These are phyloP conservation scores for Macrophomina phaseolina DNA, from an alignment of 2,329 filamentous ascomycete genomes.

Conservation along the genomic window DNA sequence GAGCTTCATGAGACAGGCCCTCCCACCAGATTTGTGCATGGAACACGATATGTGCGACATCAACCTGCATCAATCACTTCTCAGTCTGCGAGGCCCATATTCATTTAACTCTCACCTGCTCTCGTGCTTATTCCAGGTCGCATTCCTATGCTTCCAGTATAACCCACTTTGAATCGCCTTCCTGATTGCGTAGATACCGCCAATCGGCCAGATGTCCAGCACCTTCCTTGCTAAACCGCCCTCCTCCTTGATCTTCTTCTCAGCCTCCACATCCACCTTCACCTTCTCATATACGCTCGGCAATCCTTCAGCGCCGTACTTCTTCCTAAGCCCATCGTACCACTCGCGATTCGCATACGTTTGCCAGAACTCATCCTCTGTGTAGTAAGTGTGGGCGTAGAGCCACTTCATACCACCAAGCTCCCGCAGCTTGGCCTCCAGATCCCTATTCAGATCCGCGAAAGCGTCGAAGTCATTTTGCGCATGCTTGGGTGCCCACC, in stretches of 20 bases:
- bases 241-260: constrained; percentile 11
- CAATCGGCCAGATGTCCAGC: constrained; percentile 42
- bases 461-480: constrained; percentile 43
- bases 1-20: too few relatives aligned
- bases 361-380: constrained; percentile 70
- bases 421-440: constrained; percentile 65
- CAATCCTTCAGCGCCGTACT: constrained; percentile 64
- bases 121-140: constrained; percentile 40
- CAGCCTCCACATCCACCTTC: constrained; percentile 43
- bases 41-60: too few relatives aligned
- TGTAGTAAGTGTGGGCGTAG: constrained; percentile 73
- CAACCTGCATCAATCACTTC: too few relatives aligned
- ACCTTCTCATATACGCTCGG: constrained; percentile 74
- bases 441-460: constrained; percentile 61
- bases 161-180: constrained; percentile 47
- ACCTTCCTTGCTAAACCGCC: constrained; percentile 19
- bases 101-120: not conserved
- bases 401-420: constrained; percentile 72
- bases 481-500: constrained; percentile 44
- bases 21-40: too few relatives aligned
- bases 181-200: constrained; percentile 46
- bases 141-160: constrained; percentile 41
- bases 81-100: too few relatives aligned
- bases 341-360: constrained; percentile 61
- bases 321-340: constrained; percentile 64